Evolutionary conservation across 2,329 filamentous ascomycete genomes (phyloP).

Genomic region (Aspergillus novofumigatus): DNA sequence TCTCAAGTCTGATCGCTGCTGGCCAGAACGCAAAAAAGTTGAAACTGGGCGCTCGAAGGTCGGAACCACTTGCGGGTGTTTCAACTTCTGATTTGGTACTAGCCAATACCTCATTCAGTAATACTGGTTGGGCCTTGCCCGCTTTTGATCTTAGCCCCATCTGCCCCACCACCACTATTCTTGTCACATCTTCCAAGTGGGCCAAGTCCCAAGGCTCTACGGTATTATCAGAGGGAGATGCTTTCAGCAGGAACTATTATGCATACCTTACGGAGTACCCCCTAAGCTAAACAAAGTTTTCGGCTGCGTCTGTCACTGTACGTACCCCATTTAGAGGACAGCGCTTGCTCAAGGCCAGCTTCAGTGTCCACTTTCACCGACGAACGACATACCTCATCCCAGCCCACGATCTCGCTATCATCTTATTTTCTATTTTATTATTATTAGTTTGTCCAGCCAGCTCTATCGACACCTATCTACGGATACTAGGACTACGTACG

Average conservation of each 20-base stretch:
- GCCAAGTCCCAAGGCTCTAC: not conserved
- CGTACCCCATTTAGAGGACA: not conserved
- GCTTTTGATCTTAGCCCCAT: not conserved
- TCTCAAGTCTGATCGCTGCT: too few species aligned
- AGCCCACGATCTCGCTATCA: slow-evolving; percentile 11
- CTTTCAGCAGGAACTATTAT: not conserved
- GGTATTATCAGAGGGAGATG: not conserved
- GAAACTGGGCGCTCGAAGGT: not conserved
- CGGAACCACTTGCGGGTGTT: not conserved
- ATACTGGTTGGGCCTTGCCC: not conserved
- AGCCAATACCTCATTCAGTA: not conserved
- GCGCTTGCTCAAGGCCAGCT: not conserved
- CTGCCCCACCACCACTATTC: not conserved
- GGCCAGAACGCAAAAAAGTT: not conserved
- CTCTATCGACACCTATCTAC: not conserved
- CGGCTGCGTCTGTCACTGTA: not conserved
- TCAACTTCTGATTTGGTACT: not conserved
- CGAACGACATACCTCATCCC: slow-evolving; percentile 12
- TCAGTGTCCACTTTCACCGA: not conserved
- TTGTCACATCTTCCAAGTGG: not conserved
- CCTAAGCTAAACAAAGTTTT: not conserved
- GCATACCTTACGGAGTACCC: not conserved
- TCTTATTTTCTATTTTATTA: slow-evolving; percentile 1
- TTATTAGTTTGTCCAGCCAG: not conserved
- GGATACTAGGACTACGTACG: not conserved